Evolutionary conservation across 148 eudicot species (phyloP).

Genomic region (Dianthus caryophyllus): DNA sequence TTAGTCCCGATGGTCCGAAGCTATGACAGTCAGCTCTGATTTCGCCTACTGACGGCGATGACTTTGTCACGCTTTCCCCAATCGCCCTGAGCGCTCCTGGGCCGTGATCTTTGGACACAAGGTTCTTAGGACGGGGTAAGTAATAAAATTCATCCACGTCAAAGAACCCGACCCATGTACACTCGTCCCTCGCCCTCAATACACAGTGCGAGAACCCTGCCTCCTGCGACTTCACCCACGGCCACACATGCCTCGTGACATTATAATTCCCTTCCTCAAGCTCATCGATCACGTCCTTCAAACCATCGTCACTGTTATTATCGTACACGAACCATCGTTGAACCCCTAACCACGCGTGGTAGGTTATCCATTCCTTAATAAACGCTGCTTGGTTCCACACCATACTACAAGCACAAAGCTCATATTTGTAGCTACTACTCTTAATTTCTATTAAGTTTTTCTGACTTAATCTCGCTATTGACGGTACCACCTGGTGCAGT

Average conservation of each 20-base stretch:
- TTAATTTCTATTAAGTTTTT: not conserved
- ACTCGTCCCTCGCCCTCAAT: slow-evolving; percentile 56
- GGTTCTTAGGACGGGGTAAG: slow-evolving; percentile 44
- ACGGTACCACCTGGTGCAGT: slow-evolving; percentile 47
- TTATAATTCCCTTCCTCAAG: slow-evolving; percentile 56
- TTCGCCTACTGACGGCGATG: slow-evolving; percentile 47
- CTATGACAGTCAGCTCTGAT: slow-evolving; percentile 78
- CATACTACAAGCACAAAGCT: slow-evolving; percentile 93
- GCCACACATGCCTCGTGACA: slow-evolving; percentile 77
- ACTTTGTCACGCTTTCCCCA: slow-evolving; percentile 43
- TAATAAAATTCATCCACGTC: slow-evolving; percentile 89
- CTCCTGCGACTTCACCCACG: slow-evolving; percentile 96
- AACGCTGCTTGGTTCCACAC: slow-evolving; percentile 91
- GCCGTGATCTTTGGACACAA: slow-evolving; percentile 24
- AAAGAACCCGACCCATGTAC: slow-evolving; percentile 92
- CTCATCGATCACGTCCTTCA: slow-evolving; percentile 44
- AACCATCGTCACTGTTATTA: slow-evolving; percentile 76
- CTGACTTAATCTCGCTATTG: slow-evolving; percentile 55
- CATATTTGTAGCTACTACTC: slow-evolving; percentile 30
- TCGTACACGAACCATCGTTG: slow-evolving; percentile 87
- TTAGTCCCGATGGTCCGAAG: slow-evolving; percentile 90
- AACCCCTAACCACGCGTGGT: slow-evolving; percentile 93
- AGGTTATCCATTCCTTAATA: slow-evolving; percentile 74
- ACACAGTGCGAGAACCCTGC: slow-evolving; percentile 95
- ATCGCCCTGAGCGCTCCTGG: slow-evolving; percentile 42